Evolutionary conservation across 306 rosid species (phyloP).

Genomic region (Acmispon strigosus): DNA sequence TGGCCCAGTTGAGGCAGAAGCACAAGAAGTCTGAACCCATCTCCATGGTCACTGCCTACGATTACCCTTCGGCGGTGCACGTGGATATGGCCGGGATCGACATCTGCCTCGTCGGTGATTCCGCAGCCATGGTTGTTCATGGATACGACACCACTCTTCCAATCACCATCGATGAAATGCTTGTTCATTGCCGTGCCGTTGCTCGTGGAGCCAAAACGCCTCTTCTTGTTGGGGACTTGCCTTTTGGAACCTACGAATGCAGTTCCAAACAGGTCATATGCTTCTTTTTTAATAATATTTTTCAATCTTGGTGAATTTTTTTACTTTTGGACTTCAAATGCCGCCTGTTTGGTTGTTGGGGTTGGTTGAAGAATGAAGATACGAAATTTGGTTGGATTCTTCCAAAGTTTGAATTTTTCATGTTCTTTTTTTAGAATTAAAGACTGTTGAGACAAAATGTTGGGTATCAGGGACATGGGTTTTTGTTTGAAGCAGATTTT

Average conservation of each 20-base stretch:
- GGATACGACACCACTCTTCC: conserved; percentile 84
- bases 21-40: conserved; percentile 55
- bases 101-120: conserved; percentile 78
- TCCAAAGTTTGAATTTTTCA: background rate
- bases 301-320: background rate
- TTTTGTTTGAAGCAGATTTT: background rate
- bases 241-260: conserved; percentile 77
- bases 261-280: conserved; percentile 46
- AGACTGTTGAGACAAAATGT: background rate
- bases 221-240: conserved; percentile 79
- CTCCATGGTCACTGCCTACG: conserved; percentile 90
- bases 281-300: background rate
- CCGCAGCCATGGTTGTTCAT: conserved; percentile 94
- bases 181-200: too few relatives aligned
- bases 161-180: conserved; percentile 61
- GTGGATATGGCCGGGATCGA: conserved; percentile 60
- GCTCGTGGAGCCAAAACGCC: conserved; percentile 82
- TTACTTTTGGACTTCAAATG: background rate
- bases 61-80: conserved; percentile 84
- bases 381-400: background rate
- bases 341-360: background rate
- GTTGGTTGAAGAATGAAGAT: background rate
- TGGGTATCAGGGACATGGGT: background rate
- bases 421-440: background rate
- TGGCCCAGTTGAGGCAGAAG: conserved; percentile 50